Base-by-base conservation (phyloP, 495 filamentous ascomycete species). In the Aspergillus coremiiformis region DNA sequence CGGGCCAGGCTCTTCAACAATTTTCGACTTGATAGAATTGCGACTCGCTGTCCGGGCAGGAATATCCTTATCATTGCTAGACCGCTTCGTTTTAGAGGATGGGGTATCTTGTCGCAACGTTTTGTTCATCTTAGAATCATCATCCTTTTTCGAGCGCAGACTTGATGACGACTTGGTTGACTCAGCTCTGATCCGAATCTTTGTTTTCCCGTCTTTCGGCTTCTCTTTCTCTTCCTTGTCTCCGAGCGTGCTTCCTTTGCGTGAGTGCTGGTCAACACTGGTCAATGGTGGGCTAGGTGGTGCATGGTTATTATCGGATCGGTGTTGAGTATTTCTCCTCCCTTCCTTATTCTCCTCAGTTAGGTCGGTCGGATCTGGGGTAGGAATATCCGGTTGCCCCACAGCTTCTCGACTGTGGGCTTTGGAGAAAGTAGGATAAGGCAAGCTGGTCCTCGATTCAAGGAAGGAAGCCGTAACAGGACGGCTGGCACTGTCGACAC, bases 401-500 rank as follows among this genome's bases (percentile, higher is more conserved):
- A 94, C 74, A 43, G 80, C 77, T 63, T 94, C 89, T 65, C 89
- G 92, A 78, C 88, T 93, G 64, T 94, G 86, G 30, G 84, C 84
- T 66, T 95, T 95, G 62, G 85, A 91, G 71, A 95, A 93, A 15
- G 73, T 77, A 4, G 91, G 90, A 63, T 96, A 96, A 11, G 89
- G 84, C 20, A 87, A 66, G 71, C 78, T 89, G 54, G 79, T 75
- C 58, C 73, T 78, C 47, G 75, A 78, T 43, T 71, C 74, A 43
- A 73, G 64, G 49, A 77, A 76, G 17, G 74, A 75, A 52, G 68
- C 68, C 27, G 75, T 65, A 32, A 59, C 64, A 14, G 67, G 55
- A 20, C 58, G 61, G 42, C 60, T 68, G 19, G 62, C 66, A 39
- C 67, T 61, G 44, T 78, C 75, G 47, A 75, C 61, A 29, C 67